Conservation (phyloP, 176 grass and related monocot genomes). For the Rhynchospora pubera region DNA sequence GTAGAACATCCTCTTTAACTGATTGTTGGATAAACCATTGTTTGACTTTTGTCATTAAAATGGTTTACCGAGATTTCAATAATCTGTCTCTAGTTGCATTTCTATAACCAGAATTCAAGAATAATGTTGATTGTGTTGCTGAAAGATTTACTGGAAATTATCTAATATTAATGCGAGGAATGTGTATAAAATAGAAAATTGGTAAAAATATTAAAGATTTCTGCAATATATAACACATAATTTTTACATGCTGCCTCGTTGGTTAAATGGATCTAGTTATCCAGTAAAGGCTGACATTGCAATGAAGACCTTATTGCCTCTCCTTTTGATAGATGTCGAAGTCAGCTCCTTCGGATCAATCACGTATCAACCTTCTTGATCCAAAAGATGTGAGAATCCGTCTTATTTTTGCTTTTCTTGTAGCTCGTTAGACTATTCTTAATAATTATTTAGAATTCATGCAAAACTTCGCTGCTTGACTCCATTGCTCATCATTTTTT, state of each 20-base stretch:
- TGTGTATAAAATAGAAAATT: neutral
- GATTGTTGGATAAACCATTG: neutral
- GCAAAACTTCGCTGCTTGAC: neutral
- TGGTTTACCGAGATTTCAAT: neutral
- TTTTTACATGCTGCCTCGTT: neutral
- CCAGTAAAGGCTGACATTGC: too few relatives aligned
- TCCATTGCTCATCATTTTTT: neutral
- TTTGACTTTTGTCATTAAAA: neutral
- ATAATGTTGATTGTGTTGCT: neutral
- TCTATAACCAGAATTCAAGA: neutral
- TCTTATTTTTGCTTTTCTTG: neutral
- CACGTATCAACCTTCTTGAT: conserved; percentile 95
- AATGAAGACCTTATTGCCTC: too few relatives aligned
- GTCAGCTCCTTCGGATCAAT: conserved; percentile 94
- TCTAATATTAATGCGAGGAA: neutral
- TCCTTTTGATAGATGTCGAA: conserved; percentile 77
- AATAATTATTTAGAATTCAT: neutral
- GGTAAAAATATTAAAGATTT: neutral
- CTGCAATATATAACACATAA: neutral
- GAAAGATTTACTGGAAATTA: neutral
- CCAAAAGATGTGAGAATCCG: conserved; percentile 74
- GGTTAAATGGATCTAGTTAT: neutral
- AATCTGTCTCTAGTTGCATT: neutral
- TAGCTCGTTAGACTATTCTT: neutral
- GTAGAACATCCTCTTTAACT: neutral